phyloP scores from a whole-genome alignment of 1,139 yeast species.

The Lodderomyces metapsilosis region DNA sequence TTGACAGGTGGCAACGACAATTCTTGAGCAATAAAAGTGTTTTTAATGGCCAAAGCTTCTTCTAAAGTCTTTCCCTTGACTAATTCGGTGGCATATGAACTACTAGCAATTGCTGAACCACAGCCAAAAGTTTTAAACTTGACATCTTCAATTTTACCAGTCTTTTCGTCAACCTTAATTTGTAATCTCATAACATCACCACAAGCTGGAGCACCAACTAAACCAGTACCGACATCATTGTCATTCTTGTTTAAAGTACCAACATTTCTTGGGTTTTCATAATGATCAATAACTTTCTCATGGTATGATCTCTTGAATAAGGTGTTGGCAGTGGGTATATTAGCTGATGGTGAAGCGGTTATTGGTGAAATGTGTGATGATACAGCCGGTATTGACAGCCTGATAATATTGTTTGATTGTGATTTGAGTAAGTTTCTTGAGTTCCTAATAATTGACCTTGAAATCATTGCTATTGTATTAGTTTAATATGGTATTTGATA shows the following conservation, averaged over 20 bases:
- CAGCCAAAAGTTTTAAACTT: slow-evolving; percentile 98
- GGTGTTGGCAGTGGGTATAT: slow-evolving; percentile 2
- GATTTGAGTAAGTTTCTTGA: slow-evolving; percentile 6
- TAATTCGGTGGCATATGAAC: slow-evolving; percentile 90
- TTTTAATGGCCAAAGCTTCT: slow-evolving; percentile 88
- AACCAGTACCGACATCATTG: slow-evolving; percentile 88
- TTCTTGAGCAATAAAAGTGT: slow-evolving; percentile 90
- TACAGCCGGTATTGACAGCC: neutral
- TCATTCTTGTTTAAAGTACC: slow-evolving; percentile 84
- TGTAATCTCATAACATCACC: slow-evolving; percentile 99
- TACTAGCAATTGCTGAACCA: slow-evolving; percentile 96
- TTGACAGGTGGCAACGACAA: slow-evolving; percentile 94
- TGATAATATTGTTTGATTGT: slow-evolving; percentile 3
- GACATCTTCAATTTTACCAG: slow-evolving; percentile 91
- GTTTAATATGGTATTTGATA: neutral
- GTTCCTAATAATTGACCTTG: slow-evolving; percentile 23
- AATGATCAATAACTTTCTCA: slow-evolving; percentile 85
- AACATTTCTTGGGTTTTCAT: slow-evolving; percentile 94
- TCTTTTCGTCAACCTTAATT: slow-evolving; percentile 84
- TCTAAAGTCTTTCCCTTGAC: slow-evolving; percentile 94
- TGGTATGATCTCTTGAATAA: slow-evolving; percentile 48
- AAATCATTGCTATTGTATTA: slow-evolving; percentile 18
- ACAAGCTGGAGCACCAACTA: slow-evolving; percentile 98
- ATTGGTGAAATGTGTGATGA: slow-evolving; percentile 5
- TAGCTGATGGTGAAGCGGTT: neutral